Evolutionary conservation across 495 filamentous ascomycete species (phyloP).

Genomic region (Tetracladium marchalianum): DNA sequence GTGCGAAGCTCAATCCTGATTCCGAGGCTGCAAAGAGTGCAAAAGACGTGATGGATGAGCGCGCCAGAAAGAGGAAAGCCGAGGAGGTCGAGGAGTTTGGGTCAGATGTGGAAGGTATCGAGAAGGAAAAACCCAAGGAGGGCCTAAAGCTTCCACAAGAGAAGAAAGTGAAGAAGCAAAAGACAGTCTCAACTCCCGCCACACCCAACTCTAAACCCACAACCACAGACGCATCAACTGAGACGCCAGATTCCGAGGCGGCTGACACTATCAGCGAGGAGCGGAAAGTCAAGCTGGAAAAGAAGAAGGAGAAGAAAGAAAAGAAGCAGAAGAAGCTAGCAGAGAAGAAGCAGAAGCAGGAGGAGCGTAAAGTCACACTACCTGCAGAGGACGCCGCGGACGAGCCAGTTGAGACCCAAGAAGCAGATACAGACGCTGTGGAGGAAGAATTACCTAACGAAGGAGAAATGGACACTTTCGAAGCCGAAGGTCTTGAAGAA

Average conservation of each 20-base stretch:
- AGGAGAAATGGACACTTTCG: constrained; percentile 22
- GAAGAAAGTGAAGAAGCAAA: constrained; percentile 21
- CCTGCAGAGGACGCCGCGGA: constrained; percentile 19
- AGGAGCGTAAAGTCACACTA: constrained; percentile 25
- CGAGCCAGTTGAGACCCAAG: constrained; percentile 17
- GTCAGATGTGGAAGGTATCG: constrained; percentile 29
- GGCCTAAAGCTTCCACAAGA: constrained; percentile 31
- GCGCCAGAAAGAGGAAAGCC: constrained; percentile 62
- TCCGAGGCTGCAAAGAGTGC: constrained; percentile 52
- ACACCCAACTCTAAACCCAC: neutral
- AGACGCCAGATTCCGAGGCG: neutral
- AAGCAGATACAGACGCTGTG: constrained; percentile 17
- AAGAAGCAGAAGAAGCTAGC: constrained; percentile 19
- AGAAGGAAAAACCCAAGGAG: constrained; percentile 42
- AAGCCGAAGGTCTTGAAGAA: constrained; percentile 17
- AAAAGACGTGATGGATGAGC: constrained; percentile 79
- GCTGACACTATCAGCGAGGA: constrained; percentile 7
- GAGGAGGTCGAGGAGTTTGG: constrained; percentile 33
- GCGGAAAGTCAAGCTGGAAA: constrained; percentile 10
- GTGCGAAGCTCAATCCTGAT: constrained; percentile 80
- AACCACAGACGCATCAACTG: neutral
- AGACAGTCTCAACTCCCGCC: constrained; percentile 4
- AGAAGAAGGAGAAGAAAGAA: constrained; percentile 20
- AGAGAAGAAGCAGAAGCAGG: constrained; percentile 28
- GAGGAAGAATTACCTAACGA: constrained; percentile 25